Conservation (phyloP, 306 rosid species). For the Casuarina equisetifolia region DNA sequence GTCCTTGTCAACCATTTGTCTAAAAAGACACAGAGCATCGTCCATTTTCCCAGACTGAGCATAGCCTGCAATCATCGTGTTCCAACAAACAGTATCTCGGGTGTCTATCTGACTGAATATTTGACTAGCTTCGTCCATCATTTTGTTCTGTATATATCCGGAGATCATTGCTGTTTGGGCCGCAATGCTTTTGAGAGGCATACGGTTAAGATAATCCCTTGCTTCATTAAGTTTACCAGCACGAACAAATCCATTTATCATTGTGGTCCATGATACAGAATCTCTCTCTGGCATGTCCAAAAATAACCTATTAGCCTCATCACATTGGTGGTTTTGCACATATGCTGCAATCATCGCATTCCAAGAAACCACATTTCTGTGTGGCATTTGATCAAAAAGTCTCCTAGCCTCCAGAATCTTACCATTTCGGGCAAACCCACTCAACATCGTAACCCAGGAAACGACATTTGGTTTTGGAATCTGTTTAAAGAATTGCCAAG, state of each 20-base stretch:
- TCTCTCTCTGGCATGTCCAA: constrained; percentile 62
- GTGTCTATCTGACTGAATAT: constrained; percentile 49
- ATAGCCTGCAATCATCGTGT: constrained; percentile 77
- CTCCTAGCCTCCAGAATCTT: constrained; percentile 52
- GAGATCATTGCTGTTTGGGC: constrained; percentile 80
- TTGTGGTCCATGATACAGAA: constrained; percentile 81
- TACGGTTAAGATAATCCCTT: constrained; percentile 45
- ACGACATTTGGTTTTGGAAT: constrained; percentile 59
- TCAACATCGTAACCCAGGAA: constrained; percentile 70
- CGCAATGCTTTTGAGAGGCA: constrained; percentile 69
- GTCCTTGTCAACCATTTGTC: constrained; percentile 62
- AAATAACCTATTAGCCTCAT: constrained; percentile 60
- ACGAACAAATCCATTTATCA: constrained; percentile 65
- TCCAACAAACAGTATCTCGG: constrained; percentile 73
- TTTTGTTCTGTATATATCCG: constrained; percentile 59
- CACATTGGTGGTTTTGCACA: constrained; percentile 56
- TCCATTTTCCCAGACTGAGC: constrained; percentile 64
- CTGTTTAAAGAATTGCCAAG: constrained; percentile 57
- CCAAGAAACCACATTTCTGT: constrained; percentile 79
- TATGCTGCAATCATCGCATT: constrained; percentile 86
- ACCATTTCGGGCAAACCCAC: constrained; percentile 68
- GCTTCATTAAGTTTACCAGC: constrained; percentile 71
- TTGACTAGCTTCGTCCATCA: constrained; percentile 62
- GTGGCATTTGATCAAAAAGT: constrained; percentile 64
- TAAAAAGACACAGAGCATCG: constrained; percentile 59